Conservation (phyloP, 768 basidiomycete genomes). For the Neoboletus subvelutipes region DNA sequence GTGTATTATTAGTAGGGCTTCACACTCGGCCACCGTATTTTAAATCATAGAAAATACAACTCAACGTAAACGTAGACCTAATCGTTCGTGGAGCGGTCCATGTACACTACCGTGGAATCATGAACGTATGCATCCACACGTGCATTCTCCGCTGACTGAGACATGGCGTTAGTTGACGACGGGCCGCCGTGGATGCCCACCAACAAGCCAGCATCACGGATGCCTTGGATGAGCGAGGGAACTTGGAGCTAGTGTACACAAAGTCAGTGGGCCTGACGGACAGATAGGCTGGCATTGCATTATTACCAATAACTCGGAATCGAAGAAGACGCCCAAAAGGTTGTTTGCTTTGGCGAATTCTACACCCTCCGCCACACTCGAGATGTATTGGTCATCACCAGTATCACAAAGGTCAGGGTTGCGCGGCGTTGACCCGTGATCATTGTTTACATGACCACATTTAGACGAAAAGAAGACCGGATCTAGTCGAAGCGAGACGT, state of each 20-base stretch:
- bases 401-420: conserved; percentile 38
- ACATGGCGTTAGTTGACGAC: conserved; percentile 38
- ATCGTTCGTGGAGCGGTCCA: conserved; percentile 59
- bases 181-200: conserved; percentile 78
- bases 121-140: conserved; percentile 69
- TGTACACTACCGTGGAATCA: conserved; percentile 65
- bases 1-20: conserved; percentile 19
- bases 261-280: conserved; percentile 14
- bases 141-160: conserved; percentile 42
- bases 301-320: conserved; percentile 81
- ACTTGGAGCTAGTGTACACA: conserved; percentile 58
- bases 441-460: conserved; percentile 63
- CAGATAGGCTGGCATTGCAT: background rate
- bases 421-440: conserved; percentile 39
- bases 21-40: conserved; percentile 20
- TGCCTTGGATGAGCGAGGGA: conserved; percentile 84
- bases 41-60: conserved; percentile 26
- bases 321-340: conserved; percentile 86
- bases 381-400: conserved; percentile 49
- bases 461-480: conserved; percentile 93
- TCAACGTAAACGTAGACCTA: conserved; percentile 29
- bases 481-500: conserved; percentile 48
- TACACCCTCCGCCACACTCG: conserved; percentile 85
- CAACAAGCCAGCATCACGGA: conserved; percentile 85
- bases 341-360: conserved; percentile 94